phyloP scores from a whole-genome alignment of 495 filamentous ascomycete species.

The Copromyces sp. region DNA sequence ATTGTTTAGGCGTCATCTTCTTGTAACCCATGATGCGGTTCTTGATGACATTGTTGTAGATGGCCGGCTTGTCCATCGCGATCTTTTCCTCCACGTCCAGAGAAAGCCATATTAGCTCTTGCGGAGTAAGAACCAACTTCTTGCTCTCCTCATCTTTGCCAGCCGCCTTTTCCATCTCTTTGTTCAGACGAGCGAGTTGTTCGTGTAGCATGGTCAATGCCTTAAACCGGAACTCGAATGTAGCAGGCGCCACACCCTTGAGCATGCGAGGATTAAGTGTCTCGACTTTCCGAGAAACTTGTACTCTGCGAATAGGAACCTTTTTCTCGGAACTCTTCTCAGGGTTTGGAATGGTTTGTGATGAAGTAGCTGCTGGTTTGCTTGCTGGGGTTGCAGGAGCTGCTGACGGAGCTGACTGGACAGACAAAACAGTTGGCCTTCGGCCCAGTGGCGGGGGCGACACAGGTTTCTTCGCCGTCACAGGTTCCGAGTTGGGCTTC shows the following conservation, averaged over 20 bases:
- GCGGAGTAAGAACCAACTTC: slow-evolving; percentile 47
- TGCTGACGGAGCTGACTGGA: not conserved
- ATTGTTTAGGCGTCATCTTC: slow-evolving; percentile 58
- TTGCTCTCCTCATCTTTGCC: slow-evolving; percentile 21
- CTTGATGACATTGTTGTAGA: slow-evolving; percentile 78
- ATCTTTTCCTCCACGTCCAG: slow-evolving; percentile 77
- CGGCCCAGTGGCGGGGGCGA: slow-evolving; percentile 27
- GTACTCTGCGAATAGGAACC: slow-evolving; percentile 2
- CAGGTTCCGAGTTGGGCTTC: not conserved
- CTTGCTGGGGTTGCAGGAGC: not conserved
- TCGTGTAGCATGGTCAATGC: slow-evolving; percentile 66
- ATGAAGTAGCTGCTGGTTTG: not conserved
- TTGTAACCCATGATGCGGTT: slow-evolving; percentile 63
- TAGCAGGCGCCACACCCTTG: slow-evolving; percentile 51
- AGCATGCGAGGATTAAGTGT: slow-evolving; percentile 75
- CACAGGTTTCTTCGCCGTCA: slow-evolving; percentile 15
- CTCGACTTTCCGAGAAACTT: slow-evolving; percentile 30
- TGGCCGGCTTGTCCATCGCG: slow-evolving; percentile 50
- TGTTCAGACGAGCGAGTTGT: slow-evolving; percentile 63
- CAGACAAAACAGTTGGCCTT: slow-evolving; percentile 5
- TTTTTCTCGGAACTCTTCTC: not conserved
- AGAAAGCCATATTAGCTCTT: slow-evolving; percentile 65
- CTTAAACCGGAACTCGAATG: slow-evolving; percentile 54
- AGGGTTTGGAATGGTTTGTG: not conserved
- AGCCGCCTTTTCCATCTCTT: slow-evolving; percentile 45